Percentiles rank a stretch among this genome's conserved stretches.
These are phyloP conservation scores for Marsdenia floribunda DNA, from an alignment of 257 asterid species.

Conservation along the genomic window DNA sequence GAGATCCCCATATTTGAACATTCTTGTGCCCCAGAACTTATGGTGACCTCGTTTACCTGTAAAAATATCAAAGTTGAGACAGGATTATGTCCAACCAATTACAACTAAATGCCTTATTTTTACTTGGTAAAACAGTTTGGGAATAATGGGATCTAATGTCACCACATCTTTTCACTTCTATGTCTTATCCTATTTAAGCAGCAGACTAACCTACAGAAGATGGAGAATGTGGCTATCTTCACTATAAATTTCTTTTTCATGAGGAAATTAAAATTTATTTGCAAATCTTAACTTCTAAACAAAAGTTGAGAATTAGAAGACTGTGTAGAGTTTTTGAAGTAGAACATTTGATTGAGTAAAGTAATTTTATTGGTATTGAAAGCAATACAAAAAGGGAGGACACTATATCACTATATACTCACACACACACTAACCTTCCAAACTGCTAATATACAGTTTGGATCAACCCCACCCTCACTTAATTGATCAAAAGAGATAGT, in stretches of 20 bases:
- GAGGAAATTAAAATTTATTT: neutral
- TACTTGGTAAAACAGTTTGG: neutral
- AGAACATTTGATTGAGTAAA: too few relatives aligned
- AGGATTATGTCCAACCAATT: conserved; percentile 1
- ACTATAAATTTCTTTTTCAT: neutral
- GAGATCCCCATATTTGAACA: conserved; percentile 88
- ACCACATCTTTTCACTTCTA: neutral
- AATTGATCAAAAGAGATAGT: too few relatives aligned
- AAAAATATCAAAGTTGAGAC: conserved; percentile 8
- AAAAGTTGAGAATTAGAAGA: neutral
- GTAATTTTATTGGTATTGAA: too few relatives aligned
- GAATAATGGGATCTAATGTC: neutral
- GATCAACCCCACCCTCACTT: too few relatives aligned
- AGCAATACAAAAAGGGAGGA: too few relatives aligned
- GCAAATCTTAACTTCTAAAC: neutral
- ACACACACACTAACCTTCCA: too few relatives aligned
- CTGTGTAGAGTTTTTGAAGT: neutral
- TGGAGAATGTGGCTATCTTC: neutral
- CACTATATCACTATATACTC: too few relatives aligned
- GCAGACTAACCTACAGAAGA: neutral
- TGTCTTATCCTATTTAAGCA: neutral
- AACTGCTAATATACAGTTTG: too few relatives aligned
- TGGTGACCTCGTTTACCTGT: conserved; percentile 95
- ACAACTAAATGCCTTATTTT: neutral
- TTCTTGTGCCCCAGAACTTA: conserved; percentile 98